Percentiles rank a stretch among this genome's conserved stretches.
phyloP scores from a whole-genome alignment of 2,329 filamentous ascomycete genomes.

The Decorospora gaudefroyi region DNA sequence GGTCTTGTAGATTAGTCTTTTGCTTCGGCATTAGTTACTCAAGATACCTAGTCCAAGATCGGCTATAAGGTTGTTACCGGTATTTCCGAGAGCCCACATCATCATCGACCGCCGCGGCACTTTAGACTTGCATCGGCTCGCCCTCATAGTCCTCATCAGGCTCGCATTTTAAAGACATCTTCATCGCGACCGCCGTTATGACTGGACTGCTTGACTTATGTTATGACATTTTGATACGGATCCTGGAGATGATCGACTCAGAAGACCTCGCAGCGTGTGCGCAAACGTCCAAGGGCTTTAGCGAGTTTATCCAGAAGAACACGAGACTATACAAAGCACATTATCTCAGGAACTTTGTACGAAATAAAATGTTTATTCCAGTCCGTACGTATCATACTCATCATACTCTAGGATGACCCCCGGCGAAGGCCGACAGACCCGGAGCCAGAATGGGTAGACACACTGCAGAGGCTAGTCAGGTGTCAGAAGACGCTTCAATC shows the following conservation, averaged over 20 bases:
- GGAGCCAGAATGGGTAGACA: slow-evolving; percentile 40
- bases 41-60: too few species aligned
- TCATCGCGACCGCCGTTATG: slow-evolving; percentile 2
- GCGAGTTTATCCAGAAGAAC: slow-evolving; percentile 62
- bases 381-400: slow-evolving; percentile 11
- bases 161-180: background rate
- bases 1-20: too few species aligned
- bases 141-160: background rate
- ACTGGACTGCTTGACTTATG: slow-evolving; percentile 44
- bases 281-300: slow-evolving; percentile 49
- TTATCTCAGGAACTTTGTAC: slow-evolving; percentile 63
- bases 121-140: background rate
- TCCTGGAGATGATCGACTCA: slow-evolving; percentile 41
- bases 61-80: too few species aligned
- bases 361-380: slow-evolving; percentile 12
- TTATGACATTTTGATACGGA: slow-evolving; percentile 45
- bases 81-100: slow-evolving; percentile 8
- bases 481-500: slow-evolving; percentile 54
- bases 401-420: slow-evolving; percentile 47
- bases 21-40: too few species aligned
- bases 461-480: slow-evolving; percentile 38
- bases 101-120: background rate
- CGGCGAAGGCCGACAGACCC: slow-evolving; percentile 30
- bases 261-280: slow-evolving; percentile 41
- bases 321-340: slow-evolving; percentile 63